These are phyloP conservation scores for Neohortaea acidophila DNA, from an alignment of 495 filamentous ascomycete species.

Conservation along the genomic window DNA sequence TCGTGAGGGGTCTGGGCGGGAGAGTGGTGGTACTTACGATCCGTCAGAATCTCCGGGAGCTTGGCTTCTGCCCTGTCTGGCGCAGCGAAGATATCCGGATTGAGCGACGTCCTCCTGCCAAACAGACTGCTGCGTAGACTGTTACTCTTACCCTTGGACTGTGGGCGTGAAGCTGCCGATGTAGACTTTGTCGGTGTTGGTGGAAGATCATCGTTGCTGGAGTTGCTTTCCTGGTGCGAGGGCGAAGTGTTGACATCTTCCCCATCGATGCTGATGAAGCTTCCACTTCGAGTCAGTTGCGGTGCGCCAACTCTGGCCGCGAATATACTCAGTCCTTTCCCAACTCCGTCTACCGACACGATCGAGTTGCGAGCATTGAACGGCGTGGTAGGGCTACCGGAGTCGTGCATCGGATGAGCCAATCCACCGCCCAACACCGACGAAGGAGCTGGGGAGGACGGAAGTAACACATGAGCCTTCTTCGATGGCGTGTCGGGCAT, in stretches of 20 bases:
- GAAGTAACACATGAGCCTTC: constrained; percentile 48
- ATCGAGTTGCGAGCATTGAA: constrained; percentile 37
- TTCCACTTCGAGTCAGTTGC: constrained; percentile 46
- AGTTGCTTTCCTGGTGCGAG: constrained; percentile 43
- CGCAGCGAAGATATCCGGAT: constrained; percentile 26
- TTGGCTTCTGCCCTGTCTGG: constrained; percentile 9
- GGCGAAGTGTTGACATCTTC: constrained; percentile 51
- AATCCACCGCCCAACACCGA: constrained; percentile 38
- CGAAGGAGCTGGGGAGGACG: constrained; percentile 26
- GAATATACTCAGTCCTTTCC: constrained; percentile 52
- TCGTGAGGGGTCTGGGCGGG: constrained; percentile 3
- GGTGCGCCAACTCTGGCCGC: constrained; percentile 39
- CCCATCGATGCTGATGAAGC: constrained; percentile 62
- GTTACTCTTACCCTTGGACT: constrained; percentile 31
- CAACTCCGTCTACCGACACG: constrained; percentile 42
- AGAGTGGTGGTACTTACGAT: constrained; percentile 15
- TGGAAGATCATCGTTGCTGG: constrained; percentile 59
- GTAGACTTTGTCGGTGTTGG: constrained; percentile 83
- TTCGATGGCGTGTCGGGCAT: constrained; percentile 97
- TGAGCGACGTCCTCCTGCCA: constrained; percentile 30
- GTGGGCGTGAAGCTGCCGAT: constrained; percentile 27
- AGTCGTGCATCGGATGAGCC: constrained; percentile 45
- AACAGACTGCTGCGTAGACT: constrained; percentile 30
- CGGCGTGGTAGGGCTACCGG: constrained; percentile 47
- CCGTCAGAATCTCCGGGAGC: background rate